Conservation (phyloP, 768 basidiomycete genomes). For the Symmetrospora coprosmae region DNA sequence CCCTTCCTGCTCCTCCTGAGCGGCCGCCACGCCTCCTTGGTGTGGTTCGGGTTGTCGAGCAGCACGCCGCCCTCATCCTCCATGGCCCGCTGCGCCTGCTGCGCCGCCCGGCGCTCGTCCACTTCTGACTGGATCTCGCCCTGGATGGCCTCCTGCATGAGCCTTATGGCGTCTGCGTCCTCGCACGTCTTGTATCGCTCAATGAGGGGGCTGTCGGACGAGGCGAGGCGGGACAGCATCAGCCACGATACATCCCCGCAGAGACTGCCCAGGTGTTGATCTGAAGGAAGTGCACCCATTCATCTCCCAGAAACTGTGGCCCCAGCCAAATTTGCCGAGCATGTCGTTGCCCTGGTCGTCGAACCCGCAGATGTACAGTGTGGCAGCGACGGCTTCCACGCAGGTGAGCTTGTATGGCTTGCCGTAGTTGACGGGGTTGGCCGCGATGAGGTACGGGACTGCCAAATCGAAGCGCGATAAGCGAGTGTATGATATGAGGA, state of each 20-base stretch:
- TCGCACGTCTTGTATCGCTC: constrained; percentile 62
- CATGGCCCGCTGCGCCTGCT: constrained; percentile 22
- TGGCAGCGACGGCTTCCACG: constrained; percentile 62
- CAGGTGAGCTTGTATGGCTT: constrained; percentile 94
- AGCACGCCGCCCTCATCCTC: constrained; percentile 29
- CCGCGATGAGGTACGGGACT: constrained; percentile 92
- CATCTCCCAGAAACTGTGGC: constrained; percentile 67
- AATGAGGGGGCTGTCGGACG: constrained; percentile 49
- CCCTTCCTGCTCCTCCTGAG: neutral
- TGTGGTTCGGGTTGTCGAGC: constrained; percentile 31
- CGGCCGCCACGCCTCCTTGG: constrained; percentile 15
- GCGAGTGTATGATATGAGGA: neutral
- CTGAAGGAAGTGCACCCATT: constrained; percentile 50
- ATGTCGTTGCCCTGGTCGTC: constrained; percentile 63
- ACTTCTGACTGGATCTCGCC: constrained; percentile 38
- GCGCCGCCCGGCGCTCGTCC: constrained; percentile 24
- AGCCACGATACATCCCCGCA: neutral
- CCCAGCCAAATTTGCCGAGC: constrained; percentile 78
- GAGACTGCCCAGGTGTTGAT: neutral
- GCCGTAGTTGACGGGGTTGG: constrained; percentile 95
- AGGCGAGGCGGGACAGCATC: neutral
- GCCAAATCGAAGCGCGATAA: neutral
- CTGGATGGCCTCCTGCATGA: constrained; percentile 45
- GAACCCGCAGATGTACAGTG: constrained; percentile 85
- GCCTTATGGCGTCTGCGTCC: constrained; percentile 48